A percentile compares a stretch with the other conserved stretches of the same genome.
These are phyloP conservation scores for Thelonectria rubi DNA, from an alignment of 2,329 filamentous ascomycete genomes.

Conservation along the genomic window DNA sequence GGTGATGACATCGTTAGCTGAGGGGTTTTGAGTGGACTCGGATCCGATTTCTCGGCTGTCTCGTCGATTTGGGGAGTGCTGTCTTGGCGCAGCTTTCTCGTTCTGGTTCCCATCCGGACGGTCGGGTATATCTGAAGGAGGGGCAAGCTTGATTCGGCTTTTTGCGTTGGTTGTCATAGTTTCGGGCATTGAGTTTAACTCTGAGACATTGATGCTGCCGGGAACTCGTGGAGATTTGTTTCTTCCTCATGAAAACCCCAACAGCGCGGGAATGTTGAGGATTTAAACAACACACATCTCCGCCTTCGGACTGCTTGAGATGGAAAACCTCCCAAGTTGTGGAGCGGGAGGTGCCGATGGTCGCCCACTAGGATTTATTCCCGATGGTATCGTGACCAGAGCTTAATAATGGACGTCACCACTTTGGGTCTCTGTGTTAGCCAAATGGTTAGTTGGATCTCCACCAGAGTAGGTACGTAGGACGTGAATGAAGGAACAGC, in stretches of 20 bases:
- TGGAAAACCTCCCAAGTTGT: slow-evolving; percentile 5
- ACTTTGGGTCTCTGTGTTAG: slow-evolving; percentile 2
- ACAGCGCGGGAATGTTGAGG: slow-evolving; percentile 22
- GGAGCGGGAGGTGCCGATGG: slow-evolving; percentile 13
- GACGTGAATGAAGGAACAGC: background rate
- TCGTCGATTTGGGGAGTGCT: background rate
- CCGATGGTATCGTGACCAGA: slow-evolving; percentile 14
- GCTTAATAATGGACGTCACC: slow-evolving; percentile 17
- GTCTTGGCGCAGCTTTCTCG: slow-evolving; percentile 5
- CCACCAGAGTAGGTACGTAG: background rate
- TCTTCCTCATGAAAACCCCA: background rate
- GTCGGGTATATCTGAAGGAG: background rate
- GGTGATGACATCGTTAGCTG: slow-evolving; percentile 2
- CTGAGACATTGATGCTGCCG: background rate
- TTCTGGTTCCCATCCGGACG: background rate
- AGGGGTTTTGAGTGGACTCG: slow-evolving; percentile 1
- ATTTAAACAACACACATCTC: slow-evolving; percentile 20
- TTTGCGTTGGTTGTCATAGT: background rate
- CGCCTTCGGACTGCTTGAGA: slow-evolving; percentile 18
- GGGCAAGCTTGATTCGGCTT: background rate
- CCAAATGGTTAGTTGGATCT: background rate
- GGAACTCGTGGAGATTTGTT: background rate
- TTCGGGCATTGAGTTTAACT: background rate
- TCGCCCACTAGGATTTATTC: slow-evolving; percentile 23
- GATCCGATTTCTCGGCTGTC: background rate